Evolutionary conservation across 108 stramenopile species (phyloP).

Genomic region (Cylindrotheca closterium): DNA sequence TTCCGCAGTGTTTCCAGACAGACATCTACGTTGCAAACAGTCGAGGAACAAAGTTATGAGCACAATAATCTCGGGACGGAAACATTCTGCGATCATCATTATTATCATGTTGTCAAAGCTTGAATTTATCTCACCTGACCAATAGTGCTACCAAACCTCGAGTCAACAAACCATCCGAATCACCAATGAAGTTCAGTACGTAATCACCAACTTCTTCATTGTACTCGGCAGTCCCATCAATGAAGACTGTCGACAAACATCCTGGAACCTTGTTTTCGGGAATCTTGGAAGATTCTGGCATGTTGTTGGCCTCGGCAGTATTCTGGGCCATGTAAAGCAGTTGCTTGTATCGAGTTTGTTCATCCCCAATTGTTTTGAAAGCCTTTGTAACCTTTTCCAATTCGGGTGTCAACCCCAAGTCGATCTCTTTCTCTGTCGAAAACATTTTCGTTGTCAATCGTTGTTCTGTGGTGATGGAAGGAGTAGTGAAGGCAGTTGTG

Average conservation of each 20-base stretch:
- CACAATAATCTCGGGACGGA: background rate
- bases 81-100: constrained; percentile 1
- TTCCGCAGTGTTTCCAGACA: constrained; percentile 74
- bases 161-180: constrained; percentile 94
- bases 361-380: constrained; percentile 79
- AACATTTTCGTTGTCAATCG: too few relatives aligned
- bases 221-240: constrained; percentile 55
- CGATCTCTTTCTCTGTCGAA: constrained; percentile 10
- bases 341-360: constrained; percentile 94
- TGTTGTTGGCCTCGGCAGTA: constrained; percentile 43
- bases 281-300: constrained; percentile 53
- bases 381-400: constrained; percentile 73
- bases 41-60: constrained; percentile 4
- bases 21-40: too few relatives aligned
- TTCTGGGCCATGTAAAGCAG: constrained; percentile 89
- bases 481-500: too few relatives aligned
- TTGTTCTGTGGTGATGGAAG: too few relatives aligned
- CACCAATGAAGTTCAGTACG: constrained; percentile 81
- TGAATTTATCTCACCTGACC: constrained; percentile 58
- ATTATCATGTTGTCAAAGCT: background rate
- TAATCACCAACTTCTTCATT: constrained; percentile 38
- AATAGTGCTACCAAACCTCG: constrained; percentile 93
- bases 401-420: constrained; percentile 74
- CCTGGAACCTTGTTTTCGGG: constrained; percentile 91
- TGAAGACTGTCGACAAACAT: constrained; percentile 86